phyloP scores from a whole-genome alignment of 441 rosid species.

The Eruca vesicaria region DNA sequence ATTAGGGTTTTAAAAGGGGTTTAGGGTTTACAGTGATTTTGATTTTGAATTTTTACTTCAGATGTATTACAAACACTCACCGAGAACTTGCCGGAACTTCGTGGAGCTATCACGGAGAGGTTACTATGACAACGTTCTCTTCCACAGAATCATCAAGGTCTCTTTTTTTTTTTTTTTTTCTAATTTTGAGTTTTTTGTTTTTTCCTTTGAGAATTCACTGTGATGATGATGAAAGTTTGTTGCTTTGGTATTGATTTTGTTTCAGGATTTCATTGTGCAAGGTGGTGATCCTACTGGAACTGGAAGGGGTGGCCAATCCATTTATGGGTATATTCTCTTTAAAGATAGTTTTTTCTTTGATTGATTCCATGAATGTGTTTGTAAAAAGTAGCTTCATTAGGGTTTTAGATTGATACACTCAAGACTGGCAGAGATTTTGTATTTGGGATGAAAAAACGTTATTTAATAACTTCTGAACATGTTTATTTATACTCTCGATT shows the following conservation, averaged over 20 bases:
- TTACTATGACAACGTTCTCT: constrained; percentile 78
- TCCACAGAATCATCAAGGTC: constrained; percentile 95
- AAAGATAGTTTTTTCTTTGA: background rate
- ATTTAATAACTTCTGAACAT: background rate
- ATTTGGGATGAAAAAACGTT: background rate
- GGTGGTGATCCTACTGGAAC: constrained; percentile 99
- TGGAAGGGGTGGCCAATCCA: constrained; percentile 95
- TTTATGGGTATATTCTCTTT: constrained; percentile 60
- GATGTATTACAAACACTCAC: constrained; percentile 89
- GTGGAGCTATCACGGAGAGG: constrained; percentile 82
- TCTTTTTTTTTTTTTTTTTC: background rate
- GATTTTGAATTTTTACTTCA: constrained; percentile 23
- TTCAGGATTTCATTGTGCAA: constrained; percentile 93
- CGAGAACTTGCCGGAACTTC: constrained; percentile 96
- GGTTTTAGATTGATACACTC: background rate
- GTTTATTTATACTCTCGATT: background rate
- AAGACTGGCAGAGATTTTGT: background rate
- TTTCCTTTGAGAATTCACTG: background rate
- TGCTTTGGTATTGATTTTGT: constrained; percentile 19
- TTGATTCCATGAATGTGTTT: constrained; percentile 8
- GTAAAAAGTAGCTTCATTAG: background rate
- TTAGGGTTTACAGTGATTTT: constrained; percentile 8
- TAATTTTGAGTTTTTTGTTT: background rate
- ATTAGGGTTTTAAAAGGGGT: constrained; percentile 18
- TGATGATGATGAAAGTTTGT: constrained; percentile 6